Conservation (phyloP, 305 asterid species). For the Fraxinus angustifolia region DNA sequence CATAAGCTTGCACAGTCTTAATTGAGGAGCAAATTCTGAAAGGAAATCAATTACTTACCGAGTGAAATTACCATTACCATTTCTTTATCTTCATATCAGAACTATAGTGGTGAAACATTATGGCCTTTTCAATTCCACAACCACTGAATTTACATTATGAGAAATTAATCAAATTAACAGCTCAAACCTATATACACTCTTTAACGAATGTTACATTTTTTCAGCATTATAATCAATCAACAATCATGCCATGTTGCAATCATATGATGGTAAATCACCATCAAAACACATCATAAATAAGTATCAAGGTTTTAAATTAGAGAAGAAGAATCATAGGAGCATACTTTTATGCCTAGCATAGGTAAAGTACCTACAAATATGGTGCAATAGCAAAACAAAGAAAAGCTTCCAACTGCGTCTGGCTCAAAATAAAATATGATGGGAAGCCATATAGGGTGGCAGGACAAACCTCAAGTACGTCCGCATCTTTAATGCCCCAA, state of each 20-base stretch:
- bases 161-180: not conserved
- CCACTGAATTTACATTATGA: not conserved
- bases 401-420: not conserved
- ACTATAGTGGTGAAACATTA: not conserved
- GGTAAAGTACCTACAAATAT: not conserved
- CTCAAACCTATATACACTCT: not conserved
- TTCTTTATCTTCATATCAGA: not conserved
- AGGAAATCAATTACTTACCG: not conserved
- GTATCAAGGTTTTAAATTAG: not conserved
- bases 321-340: not conserved
- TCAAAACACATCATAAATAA: not conserved
- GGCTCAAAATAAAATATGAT: not conserved
- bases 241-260: constrained; percentile 1
- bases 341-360: not conserved
- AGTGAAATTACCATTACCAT: not conserved
- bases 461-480: constrained; percentile 76
- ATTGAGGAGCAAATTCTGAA: not conserved
- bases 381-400: not conserved
- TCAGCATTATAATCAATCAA: not conserved
- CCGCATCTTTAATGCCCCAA: constrained; percentile 95
- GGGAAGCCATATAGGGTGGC: not conserved
- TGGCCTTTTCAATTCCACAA: not conserved
- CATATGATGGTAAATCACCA: constrained; percentile 8
- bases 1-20: not conserved
- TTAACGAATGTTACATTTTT: not conserved